Base-by-base conservation (phyloP, 1,284 basidiomycete genomes). In the Phaffia rhodozyma region DNA sequence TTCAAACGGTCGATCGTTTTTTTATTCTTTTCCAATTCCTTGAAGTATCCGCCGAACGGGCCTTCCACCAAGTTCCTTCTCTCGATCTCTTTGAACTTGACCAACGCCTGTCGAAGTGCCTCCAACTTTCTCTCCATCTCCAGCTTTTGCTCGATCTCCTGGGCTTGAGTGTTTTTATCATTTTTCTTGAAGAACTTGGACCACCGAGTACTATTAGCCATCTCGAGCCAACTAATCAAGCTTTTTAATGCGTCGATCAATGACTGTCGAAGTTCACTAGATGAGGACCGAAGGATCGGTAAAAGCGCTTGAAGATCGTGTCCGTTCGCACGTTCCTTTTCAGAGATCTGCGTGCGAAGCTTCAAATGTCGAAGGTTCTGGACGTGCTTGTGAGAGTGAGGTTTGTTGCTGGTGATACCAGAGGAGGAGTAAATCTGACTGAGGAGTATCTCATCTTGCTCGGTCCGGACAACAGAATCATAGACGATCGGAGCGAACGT, bases 161-260 rank as follows among this genome's bases (percentile, higher is more conserved):
- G 60, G n/a, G 70, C 62, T 18, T 67, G 32, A 68, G 74, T 48
- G 64, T 65, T 68, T 69, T 73, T 62, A 20, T 65, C 65, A 38
- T 72, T 67, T 38, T 71, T 71, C 43, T 72, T 67, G 49, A 75
- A 74, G 62, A 48, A 66, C 7, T 69, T 68, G 23, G 60, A 67
- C 76, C 80, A 84, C 34, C 83, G 77, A 18, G 75, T 74, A 20
- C 72, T 74, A 70, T 85, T 84, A 66, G 81, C 73, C 54, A 75
- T 70, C 21, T 76, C 71, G 32, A 84, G 67, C 59, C 77, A 75
- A 5, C 69, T 68, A 30, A 76, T 70, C 11, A 74, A 72, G 29
- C 74, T 74, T 20, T 67, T 67, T 21, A 82, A 71, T 2, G 74
- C 79, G 3, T 66, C 71, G 6, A 73, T 68, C 38, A 75, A 75